Evolutionary conservation across 2,329 filamentous ascomycete species (phyloP), one percentile per base, ranked within the genome.

Genomic region (Pseudocercospora fijiensis): DNA sequence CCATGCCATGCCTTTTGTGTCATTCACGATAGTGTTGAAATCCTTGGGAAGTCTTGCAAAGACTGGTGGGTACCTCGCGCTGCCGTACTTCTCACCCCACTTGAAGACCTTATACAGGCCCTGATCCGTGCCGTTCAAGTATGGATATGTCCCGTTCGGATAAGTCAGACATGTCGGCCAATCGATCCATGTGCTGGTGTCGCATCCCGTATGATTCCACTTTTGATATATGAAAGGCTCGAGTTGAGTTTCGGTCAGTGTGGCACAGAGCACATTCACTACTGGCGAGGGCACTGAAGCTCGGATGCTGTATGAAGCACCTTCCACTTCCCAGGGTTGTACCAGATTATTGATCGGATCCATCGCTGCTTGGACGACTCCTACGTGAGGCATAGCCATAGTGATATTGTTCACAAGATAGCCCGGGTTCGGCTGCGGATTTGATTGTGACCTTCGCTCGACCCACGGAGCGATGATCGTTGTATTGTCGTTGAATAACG

Each of bases 381-480:
- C 86, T 0, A 87, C 81, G 70, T 95, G 91, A 0, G 91, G 91
- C 83, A 93, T 88, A 0, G 90, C 89, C 68, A 93, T 81, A 0
- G 88, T 90, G 26, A 92, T 85, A 67, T 93, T 92, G 73, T 92
- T 90, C 70, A 94, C 79, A 20, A 62, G 53, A 28, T 61, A 64
- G 0, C 33, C 33, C 0, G 22, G 26, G 11, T 18, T 58, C 1
- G 20, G 47, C 27, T 18, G 82, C 18, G 20, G 20, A 61, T 90
- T 80, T 13, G 86, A 83, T 0, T 64, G 57, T 59, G 90, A 80
- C 33, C 81, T 77, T 8, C 81, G 77, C 62, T 89, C 82, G 41
- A 92, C 86, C 90, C 90, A 95, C 1, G 85, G 81, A 0, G 86
- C 88, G 1, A 78, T 82, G 60, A 93, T 80, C 0, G 89, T 92